Evolutionary conservation across 2,329 filamentous ascomycete genomes (phyloP).

Genomic region (Myriosclerotinia scirpicola): DNA sequence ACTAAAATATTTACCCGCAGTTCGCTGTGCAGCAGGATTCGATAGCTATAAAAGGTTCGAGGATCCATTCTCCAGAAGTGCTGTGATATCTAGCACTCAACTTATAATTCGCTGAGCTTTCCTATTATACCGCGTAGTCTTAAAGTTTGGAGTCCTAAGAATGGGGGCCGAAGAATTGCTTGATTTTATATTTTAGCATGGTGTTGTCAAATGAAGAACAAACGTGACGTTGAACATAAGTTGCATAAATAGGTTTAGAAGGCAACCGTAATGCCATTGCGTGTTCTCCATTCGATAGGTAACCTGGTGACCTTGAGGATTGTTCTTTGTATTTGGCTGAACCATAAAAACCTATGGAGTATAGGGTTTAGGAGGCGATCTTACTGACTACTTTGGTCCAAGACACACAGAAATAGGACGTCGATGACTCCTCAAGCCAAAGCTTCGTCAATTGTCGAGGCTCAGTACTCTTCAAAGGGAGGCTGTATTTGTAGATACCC

Average conservation of each 20-base stretch:
- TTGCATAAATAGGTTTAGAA: background rate
- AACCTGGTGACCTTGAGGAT: too few relatives aligned
- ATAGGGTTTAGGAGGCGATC: too few relatives aligned
- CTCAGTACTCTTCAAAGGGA: background rate
- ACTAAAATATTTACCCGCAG: background rate
- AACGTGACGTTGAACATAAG: background rate
- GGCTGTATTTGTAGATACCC: constrained; percentile 5
- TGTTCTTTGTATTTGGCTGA: too few relatives aligned
- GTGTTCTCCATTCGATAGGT: too few relatives aligned
- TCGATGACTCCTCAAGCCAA: background rate
- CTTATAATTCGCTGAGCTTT: background rate
- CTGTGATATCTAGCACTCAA: too few relatives aligned
- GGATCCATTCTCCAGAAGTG: background rate
- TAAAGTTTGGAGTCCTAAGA: background rate
- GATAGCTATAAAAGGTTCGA: too few relatives aligned
- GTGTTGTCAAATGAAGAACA: background rate
- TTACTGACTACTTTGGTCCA: too few relatives aligned
- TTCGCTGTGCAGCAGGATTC: background rate
- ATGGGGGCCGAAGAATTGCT: background rate
- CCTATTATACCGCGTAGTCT: background rate
- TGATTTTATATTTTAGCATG: too few relatives aligned
- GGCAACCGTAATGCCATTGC: background rate
- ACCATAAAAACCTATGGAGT: too few relatives aligned
- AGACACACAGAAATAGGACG: background rate
- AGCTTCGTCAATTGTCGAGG: background rate